Evolutionary conservation across 2,329 filamentous ascomycete genomes (phyloP), one percentile per base, ranked within the genome.

Genomic region (Hirsutella thompsonii): DNA sequence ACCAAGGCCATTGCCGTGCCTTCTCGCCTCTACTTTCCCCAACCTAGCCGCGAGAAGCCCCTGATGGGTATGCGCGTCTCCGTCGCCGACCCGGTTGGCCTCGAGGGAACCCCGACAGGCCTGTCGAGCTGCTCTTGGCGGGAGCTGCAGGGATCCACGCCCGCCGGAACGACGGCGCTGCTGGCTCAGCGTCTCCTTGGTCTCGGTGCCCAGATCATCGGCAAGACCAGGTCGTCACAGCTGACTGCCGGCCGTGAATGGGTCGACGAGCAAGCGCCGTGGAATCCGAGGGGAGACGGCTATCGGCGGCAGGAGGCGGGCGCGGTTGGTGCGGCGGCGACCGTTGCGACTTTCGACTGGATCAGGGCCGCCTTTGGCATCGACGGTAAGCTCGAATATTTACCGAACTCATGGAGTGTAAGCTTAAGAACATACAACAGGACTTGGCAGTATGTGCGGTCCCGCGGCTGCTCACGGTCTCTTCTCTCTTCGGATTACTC

Each of bases 121-220:
- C 63, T 71, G 26, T 79, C 77, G 0, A 80, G 76, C 41, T 61
- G 72, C 26, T 70, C 76, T 2, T 82, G 71, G 64, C 68, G 67
- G 19, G 58, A 68, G 28, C 55, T 81, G 3, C 72, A 76, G 41
- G 59, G 76, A 41, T 59, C 63, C 1, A 51, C 63, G 3, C 59
- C 64, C 0, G 53, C 52, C 4, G 63, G 57, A 2, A 51, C 49
- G 3, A 78, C 72, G 2, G 69, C 72, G 0, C 52, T 66, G 0
- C 62, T 70, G 1, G 65, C 78, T 0, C 69, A 76, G 39, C 61
- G 64, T 2, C 55, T 85, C 1, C 63, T 82, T 3, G 68, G 77
- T 40, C 66, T 73, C 2, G 80, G 81, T 0, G 79, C 74, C 0
- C 55, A 74, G 8, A 52, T 75, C 10, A 58, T 76, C 0, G 71